Percentiles rank a stretch among this genome's conserved stretches.
Conservation (phyloP, 2,329 filamentous ascomycete species). For the Endothia cerciana region DNA sequence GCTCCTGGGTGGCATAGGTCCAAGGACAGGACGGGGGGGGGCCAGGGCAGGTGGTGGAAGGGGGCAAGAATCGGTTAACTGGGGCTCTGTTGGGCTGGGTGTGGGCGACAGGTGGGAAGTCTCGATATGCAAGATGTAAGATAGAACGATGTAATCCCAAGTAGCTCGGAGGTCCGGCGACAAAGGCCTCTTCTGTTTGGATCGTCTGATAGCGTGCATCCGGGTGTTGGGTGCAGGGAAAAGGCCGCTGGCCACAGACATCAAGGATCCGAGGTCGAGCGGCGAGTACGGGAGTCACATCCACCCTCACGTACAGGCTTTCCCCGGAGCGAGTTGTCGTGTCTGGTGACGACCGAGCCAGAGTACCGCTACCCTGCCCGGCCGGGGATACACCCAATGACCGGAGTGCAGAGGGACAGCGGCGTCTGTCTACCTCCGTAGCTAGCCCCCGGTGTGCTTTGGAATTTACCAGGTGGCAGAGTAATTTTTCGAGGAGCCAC, state of each 20-base stretch:
- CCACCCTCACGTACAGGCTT: neutral
- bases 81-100: constrained; percentile 13
- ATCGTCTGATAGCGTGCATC: constrained; percentile 22
- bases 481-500: neutral
- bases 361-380: constrained; percentile 8
- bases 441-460: neutral
- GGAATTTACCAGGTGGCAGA: neutral
- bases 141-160: constrained; percentile 19
- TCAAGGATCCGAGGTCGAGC: neutral
- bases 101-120: constrained; percentile 1
- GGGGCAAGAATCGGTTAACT: constrained; percentile 23
- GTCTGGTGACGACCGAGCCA: neutral
- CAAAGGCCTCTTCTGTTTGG: constrained; percentile 20
- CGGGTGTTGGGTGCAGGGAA: neutral
- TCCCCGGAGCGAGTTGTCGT: neutral
- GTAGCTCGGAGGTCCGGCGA: constrained; percentile 29
- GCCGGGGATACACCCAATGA: neutral
- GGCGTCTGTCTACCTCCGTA: neutral
- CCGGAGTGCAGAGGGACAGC: neutral
- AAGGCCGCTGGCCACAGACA: neutral
- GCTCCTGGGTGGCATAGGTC: constrained; percentile 9
- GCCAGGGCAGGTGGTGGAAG: constrained; percentile 4
- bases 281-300: neutral
- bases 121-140: constrained; percentile 18
- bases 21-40: neutral